Conservation (phyloP, 108 stramenopile species). For the Nitzschia sp. region DNA sequence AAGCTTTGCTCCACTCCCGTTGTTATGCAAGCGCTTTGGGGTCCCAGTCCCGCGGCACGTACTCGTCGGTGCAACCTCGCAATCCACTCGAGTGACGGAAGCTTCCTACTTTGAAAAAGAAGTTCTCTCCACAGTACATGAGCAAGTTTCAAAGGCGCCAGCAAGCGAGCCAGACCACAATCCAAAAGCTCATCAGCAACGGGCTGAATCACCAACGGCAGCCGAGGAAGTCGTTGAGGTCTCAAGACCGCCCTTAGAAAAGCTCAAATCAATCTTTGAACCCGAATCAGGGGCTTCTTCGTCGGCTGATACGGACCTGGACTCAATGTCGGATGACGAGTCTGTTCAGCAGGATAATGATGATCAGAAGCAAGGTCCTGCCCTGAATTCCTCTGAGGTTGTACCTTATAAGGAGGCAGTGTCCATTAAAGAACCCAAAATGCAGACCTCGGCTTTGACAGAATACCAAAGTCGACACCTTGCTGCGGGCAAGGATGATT, state of each 20-base stretch:
- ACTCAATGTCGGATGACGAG: not conserved
- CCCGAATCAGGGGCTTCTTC: conserved; percentile 26
- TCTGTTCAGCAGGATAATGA: not conserved
- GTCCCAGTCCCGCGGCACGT: conserved; percentile 33
- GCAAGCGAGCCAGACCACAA: not conserved
- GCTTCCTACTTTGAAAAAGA: conserved; percentile 49
- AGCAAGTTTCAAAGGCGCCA: too few relatives aligned
- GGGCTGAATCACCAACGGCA: not conserved
- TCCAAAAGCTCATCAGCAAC: not conserved
- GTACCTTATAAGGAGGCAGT: not conserved
- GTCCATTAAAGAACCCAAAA: not conserved
- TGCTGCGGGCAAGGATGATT: not conserved
- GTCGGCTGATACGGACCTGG: conserved; percentile 30
- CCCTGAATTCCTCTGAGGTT: too few relatives aligned
- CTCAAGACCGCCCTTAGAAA: conserved; percentile 44
- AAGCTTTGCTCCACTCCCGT: conserved; percentile 40
- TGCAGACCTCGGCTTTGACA: not conserved
- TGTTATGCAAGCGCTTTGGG: conserved; percentile 61
- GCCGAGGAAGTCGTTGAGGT: not conserved
- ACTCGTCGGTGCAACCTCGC: not conserved
- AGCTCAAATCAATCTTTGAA: conserved; percentile 50
- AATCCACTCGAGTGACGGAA: conserved; percentile 20
- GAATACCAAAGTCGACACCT: not conserved
- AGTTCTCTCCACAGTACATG: conserved; percentile 28
- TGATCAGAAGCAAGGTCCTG: not conserved